Conservation (phyloP, 768 basidiomycete genomes). For the Phlebiopsis flavidoalba region DNA sequence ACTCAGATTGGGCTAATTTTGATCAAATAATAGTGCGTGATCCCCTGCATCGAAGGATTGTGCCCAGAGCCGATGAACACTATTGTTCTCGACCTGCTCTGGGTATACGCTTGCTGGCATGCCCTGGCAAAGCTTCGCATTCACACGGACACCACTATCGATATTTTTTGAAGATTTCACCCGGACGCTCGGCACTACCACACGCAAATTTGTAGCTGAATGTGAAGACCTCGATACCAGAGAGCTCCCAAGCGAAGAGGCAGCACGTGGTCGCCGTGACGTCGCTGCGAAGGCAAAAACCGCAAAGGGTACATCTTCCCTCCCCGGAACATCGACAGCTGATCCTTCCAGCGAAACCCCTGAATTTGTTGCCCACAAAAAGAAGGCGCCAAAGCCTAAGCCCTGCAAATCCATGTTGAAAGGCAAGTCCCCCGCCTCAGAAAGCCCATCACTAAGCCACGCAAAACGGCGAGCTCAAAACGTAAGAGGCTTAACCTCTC, state of each 20-base stretch:
- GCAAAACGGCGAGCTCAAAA: conserved; percentile 3
- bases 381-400: too few species aligned
- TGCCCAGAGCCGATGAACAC: conserved; percentile 17
- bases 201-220: conserved; percentile 28
- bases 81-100: conserved; percentile 30
- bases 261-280: conserved; percentile 13
- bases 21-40: conserved; percentile 24
- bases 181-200: conserved; percentile 20
- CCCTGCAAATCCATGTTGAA: not conserved
- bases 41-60: conserved; percentile 22
- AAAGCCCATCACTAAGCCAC: not conserved
- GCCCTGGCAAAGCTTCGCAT: conserved; percentile 34
- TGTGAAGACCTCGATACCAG: conserved; percentile 24
- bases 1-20: not conserved
- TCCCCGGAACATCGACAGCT: too few species aligned
- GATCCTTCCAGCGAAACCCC: too few species aligned
- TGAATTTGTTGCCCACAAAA: too few species aligned
- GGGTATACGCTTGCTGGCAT: conserved; percentile 32
- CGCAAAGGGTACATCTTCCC: too few species aligned
- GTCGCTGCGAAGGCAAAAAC: too few species aligned
- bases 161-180: conserved; percentile 21
- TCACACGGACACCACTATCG: conserved; percentile 31
- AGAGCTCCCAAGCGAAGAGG: conserved; percentile 34
- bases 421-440: not conserved
- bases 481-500: conserved; percentile 9